These are phyloP conservation scores for Plasmopara muralis DNA, from an alignment of 352 stramenopile species.

Conservation along the genomic window DNA sequence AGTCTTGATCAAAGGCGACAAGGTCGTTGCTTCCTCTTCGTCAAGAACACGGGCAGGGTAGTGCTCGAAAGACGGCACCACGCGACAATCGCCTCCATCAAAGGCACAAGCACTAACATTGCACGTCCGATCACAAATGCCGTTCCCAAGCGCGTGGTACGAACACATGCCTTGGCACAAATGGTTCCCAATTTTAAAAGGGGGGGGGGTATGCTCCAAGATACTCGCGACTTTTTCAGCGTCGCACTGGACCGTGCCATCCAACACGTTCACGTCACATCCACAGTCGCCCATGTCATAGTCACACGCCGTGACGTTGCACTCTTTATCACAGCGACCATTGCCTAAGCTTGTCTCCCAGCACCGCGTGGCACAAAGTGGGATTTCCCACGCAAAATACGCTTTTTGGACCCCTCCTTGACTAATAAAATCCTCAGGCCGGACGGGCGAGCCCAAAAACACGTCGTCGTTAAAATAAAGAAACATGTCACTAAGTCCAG, in stretches of 20 bases:
- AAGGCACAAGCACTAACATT: slow-evolving; percentile 81
- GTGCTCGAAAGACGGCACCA: slow-evolving; percentile 16
- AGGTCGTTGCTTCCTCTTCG: slow-evolving; percentile 13
- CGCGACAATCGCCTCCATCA: slow-evolving; percentile 75
- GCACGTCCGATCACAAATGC: slow-evolving; percentile 63
- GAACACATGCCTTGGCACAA: slow-evolving; percentile 69
- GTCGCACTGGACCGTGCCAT: slow-evolving; percentile 50
- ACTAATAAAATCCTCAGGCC: slow-evolving; percentile 90
- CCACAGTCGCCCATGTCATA: slow-evolving; percentile 93
- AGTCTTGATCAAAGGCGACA: slow-evolving; percentile 26
- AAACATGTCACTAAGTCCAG: slow-evolving; percentile 87
- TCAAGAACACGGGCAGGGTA: slow-evolving; percentile 9
- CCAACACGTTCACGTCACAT: slow-evolving; percentile 46
- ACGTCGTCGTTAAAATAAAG: slow-evolving; percentile 97
- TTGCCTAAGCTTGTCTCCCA: slow-evolving; percentile 70
- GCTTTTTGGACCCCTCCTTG: slow-evolving; percentile 83
- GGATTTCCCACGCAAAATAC: slow-evolving; percentile 92
- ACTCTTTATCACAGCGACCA: slow-evolving; percentile 82
- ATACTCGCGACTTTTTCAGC: slow-evolving; percentile 54
- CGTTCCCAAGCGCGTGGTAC: slow-evolving; percentile 79
- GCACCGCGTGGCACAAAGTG: slow-evolving; percentile 81
- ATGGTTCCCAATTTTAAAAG: slow-evolving; percentile 40
- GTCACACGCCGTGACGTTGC: slow-evolving; percentile 84
- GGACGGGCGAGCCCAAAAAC: slow-evolving; percentile 83
- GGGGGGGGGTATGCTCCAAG: slow-evolving; percentile 40